These are phyloP conservation scores for Diplodia intermedia DNA, from an alignment of 2,329 filamentous ascomycete genomes.

Conservation along the genomic window DNA sequence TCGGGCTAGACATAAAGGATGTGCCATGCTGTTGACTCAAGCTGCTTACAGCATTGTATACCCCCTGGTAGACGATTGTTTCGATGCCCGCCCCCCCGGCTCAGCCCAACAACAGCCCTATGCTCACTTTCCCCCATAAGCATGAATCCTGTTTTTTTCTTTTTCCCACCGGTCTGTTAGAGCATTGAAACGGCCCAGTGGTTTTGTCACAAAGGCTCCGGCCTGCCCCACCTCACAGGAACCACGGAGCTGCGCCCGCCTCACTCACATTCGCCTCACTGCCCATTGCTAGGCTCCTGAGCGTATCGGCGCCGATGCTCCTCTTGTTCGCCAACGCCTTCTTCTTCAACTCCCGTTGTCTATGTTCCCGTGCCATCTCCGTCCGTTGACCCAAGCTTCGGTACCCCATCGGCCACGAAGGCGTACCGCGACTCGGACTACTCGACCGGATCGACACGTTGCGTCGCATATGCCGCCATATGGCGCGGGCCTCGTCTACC, in stretches of 20 bases:
- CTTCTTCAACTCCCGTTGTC: slow-evolving; percentile 39
- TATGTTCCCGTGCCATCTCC: slow-evolving; percentile 28
- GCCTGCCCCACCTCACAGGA: slow-evolving; percentile 21
- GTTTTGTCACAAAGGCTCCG: slow-evolving; percentile 21
- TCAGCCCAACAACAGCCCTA: slow-evolving; percentile 24
- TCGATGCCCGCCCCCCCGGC: slow-evolving; percentile 19
- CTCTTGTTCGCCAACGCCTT: slow-evolving; percentile 50
- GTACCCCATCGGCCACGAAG: slow-evolving; percentile 31
- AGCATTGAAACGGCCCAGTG: slow-evolving; percentile 23
- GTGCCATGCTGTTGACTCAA: slow-evolving; percentile 18
- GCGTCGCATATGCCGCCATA: slow-evolving; percentile 32
- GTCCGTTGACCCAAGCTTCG: slow-evolving; percentile 7
- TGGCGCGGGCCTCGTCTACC: slow-evolving; percentile 31
- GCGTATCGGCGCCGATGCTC: slow-evolving; percentile 51
- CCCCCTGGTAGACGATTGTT: slow-evolving; percentile 19
- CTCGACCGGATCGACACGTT: slow-evolving; percentile 30
- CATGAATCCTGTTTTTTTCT: slow-evolving; percentile 16
- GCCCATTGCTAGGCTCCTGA: slow-evolving; percentile 43
- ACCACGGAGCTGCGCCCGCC: slow-evolving; percentile 21
- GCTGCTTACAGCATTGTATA: slow-evolving; percentile 15
- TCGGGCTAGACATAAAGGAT: neutral
- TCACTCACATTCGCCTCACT: slow-evolving; percentile 26
- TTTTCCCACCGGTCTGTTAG: slow-evolving; percentile 23
- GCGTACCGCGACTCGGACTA: slow-evolving; percentile 16
- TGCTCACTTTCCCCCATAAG: neutral